These are phyloP conservation scores for Tuber indicum DNA, from an alignment of 495 filamentous ascomycete genomes.

Conservation along the genomic window DNA sequence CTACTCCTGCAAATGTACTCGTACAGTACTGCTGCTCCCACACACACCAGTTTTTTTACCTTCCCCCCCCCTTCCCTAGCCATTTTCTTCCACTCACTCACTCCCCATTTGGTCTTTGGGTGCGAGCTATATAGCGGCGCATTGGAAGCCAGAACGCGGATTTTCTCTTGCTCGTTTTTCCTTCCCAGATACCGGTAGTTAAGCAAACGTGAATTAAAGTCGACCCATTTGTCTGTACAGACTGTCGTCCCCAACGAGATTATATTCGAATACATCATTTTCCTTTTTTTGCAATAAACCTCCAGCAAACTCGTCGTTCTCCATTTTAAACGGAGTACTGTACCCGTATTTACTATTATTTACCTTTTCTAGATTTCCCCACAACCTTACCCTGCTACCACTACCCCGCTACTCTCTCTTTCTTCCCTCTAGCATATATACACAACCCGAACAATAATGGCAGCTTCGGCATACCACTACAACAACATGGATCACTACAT, in stretches of 20 bases:
- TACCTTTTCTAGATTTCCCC: constrained; percentile 32
- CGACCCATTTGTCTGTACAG: constrained; percentile 38
- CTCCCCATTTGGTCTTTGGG: background rate
- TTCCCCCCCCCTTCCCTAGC: background rate
- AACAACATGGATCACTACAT: constrained; percentile 42
- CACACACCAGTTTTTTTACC: background rate
- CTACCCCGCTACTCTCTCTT: background rate
- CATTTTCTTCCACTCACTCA: background rate
- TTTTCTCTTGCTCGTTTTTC: constrained; percentile 30
- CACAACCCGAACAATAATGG: constrained; percentile 29
- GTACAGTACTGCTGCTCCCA: background rate
- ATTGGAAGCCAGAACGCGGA: constrained; percentile 28
- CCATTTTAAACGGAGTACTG: constrained; percentile 22
- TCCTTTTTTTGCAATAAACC: constrained; percentile 14
- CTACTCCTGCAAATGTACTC: background rate
- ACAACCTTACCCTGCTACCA: background rate
- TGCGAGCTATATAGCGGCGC: background rate
- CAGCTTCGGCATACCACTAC: constrained; percentile 38
- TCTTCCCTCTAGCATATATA: constrained; percentile 26
- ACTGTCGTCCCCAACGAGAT: constrained; percentile 32
- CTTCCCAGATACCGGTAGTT: constrained; percentile 29
- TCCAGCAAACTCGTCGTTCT: background rate
- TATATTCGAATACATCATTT: constrained; percentile 24
- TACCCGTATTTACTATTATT: constrained; percentile 29
- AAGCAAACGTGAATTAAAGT: constrained; percentile 38